Conservation (phyloP, 2,329 filamentous ascomycete species). For the Fusarium acutatum region DNA sequence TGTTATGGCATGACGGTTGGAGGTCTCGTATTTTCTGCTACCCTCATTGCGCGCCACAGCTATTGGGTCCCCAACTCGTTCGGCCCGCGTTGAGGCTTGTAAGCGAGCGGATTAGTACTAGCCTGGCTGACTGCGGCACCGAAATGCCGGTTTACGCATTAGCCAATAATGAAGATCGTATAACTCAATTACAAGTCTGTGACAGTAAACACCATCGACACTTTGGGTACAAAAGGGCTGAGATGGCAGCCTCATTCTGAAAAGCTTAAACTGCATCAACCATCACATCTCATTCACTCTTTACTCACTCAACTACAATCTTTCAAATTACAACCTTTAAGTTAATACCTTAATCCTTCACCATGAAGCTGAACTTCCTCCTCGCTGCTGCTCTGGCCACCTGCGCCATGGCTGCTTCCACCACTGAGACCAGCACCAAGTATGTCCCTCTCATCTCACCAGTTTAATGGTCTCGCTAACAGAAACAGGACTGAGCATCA, state of each 20-base stretch:
- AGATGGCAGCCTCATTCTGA: neutral
- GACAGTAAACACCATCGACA: neutral
- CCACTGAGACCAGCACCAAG: neutral
- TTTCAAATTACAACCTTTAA: neutral
- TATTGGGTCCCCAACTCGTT: neutral
- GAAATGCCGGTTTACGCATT: conserved; percentile 17
- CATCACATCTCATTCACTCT: neutral
- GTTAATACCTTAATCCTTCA: neutral
- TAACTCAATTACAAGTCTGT: neutral
- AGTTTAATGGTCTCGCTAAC: neutral
- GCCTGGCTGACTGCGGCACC: neutral
- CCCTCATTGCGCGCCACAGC: neutral
- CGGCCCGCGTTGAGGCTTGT: neutral
- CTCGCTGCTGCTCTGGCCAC: conserved; percentile 1
- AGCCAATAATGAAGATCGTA: neutral
- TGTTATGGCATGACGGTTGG: neutral
- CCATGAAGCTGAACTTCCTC: conserved; percentile 19
- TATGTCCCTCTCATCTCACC: accelerated
- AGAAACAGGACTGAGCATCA: neutral
- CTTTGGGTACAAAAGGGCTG: neutral
- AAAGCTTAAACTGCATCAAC: neutral
- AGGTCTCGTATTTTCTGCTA: conserved; percentile 1
- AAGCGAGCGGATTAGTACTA: neutral
- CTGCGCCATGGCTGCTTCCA: conserved; percentile 5
- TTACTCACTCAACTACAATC: neutral